Percentiles rank a stretch among this genome's conserved stretches.
Evolutionary conservation across 441 rosid genomes (phyloP).

Genomic region (Eruca vesicaria): DNA sequence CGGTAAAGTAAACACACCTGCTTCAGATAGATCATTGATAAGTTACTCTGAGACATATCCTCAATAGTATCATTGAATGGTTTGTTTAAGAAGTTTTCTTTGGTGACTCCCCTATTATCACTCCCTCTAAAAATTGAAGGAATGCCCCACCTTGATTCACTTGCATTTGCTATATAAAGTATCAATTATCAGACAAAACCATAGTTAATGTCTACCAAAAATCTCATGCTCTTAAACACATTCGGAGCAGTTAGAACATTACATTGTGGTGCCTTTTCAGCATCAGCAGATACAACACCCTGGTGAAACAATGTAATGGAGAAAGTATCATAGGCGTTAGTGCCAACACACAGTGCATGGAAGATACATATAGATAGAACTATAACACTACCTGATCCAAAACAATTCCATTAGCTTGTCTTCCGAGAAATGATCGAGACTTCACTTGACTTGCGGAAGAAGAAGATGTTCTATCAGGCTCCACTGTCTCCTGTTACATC

Average conservation of each 20-base stretch:
- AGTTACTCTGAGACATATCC: conserved; percentile 21
- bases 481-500: conserved; percentile 16
- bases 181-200: conserved; percentile 13
- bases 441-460: conserved; percentile 21
- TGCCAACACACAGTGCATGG: neutral
- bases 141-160: conserved; percentile 45
- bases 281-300: conserved; percentile 25
- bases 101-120: conserved; percentile 33
- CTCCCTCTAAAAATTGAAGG: conserved; percentile 46
- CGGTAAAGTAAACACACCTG: conserved; percentile 36
- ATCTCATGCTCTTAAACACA: conserved; percentile 16
- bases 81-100: conserved; percentile 30
- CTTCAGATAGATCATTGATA: conserved; percentile 40
- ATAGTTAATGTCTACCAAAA: conserved; percentile 30
- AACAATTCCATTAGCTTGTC: conserved; percentile 33
- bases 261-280: conserved; percentile 30
- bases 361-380: neutral
- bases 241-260: conserved; percentile 2
- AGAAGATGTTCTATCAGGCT: conserved; percentile 12
- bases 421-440: conserved; percentile 30
- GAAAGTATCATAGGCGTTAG: neutral
- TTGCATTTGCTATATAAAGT: conserved; percentile 29
- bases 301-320: conserved; percentile 2
- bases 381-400: conserved; percentile 22
- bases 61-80: conserved; percentile 27